Percentiles rank a stretch among this genome's conserved stretches.
These are phyloP conservation scores for Geotrichum phurueaensis DNA, from an alignment of 1,139 yeast genomes.

Conservation along the genomic window DNA sequence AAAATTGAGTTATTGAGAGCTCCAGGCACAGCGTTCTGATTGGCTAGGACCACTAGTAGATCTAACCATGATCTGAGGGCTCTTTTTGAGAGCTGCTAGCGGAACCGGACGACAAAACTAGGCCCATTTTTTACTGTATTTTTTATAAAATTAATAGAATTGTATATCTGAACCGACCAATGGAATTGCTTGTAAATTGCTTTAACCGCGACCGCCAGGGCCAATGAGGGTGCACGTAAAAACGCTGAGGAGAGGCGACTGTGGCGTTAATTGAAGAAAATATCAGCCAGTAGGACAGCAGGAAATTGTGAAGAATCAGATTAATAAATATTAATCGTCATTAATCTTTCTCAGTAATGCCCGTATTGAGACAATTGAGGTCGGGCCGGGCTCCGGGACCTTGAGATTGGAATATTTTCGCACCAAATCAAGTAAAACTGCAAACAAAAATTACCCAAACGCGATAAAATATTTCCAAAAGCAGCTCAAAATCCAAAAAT, in stretches of 20 bases:
- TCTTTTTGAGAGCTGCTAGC: too few species aligned
- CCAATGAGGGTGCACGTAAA: too few species aligned
- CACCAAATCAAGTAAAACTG: not conserved
- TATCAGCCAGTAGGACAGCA: not conserved
- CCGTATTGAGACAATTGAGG: not conserved
- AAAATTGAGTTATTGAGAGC: not conserved
- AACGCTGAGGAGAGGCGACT: not conserved
- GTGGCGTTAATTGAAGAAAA: not conserved
- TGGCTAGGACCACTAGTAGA: not conserved
- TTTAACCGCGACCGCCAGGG: too few species aligned
- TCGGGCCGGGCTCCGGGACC: not conserved
- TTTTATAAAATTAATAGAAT: not conserved
- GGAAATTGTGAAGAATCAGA: not conserved
- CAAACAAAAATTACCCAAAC: not conserved
- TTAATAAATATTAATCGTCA: too few species aligned
- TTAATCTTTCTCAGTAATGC: not conserved
- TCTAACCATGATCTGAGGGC: not conserved
- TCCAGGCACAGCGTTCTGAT: not conserved
- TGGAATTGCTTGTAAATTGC: not conserved
- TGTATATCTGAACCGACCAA: not conserved
- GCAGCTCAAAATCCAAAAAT: not conserved
- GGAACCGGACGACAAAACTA: too few species aligned
- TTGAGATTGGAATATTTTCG: not conserved
- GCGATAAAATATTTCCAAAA: not conserved
- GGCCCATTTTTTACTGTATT: not conserved